Conservation (phyloP, 768 basidiomycete genomes). For the Suillus paluster region DNA sequence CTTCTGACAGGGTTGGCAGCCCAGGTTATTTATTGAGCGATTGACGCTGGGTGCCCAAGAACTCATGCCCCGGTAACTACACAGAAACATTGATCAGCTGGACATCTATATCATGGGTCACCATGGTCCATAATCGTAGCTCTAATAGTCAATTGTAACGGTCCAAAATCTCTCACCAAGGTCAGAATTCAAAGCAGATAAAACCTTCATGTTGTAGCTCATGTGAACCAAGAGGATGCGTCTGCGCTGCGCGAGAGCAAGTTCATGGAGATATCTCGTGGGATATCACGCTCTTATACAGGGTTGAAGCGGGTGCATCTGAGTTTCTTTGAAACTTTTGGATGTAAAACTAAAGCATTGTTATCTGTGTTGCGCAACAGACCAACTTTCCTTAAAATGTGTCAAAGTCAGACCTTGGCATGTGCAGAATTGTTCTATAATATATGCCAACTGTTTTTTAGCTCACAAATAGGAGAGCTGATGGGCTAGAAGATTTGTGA, state of each 20-base stretch:
- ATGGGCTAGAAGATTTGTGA: too few species aligned
- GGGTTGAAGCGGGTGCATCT: constrained; percentile 73
- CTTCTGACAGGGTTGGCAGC: constrained; percentile 55
- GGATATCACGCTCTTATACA: constrained; percentile 83
- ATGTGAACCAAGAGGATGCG: constrained; percentile 64
- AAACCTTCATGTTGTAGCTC: constrained; percentile 95
- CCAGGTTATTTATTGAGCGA: constrained; percentile 58
- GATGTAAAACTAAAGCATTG: constrained; percentile 91
- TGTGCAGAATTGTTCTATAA: too few species aligned
- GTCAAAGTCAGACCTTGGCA: too few species aligned
- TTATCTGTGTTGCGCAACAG: constrained; percentile 95
- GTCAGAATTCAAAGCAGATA: constrained; percentile 75
- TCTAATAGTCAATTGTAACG: neutral
- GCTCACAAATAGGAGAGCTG: too few species aligned
- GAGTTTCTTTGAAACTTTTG: constrained; percentile 7
- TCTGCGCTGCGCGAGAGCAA: constrained; percentile 50
- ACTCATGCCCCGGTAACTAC: constrained; percentile 70
- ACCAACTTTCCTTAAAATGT: too few species aligned
- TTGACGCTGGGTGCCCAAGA: constrained; percentile 79
- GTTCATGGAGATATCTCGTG: too few species aligned
- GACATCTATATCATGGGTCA: constrained; percentile 53
- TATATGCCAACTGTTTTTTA: too few species aligned
- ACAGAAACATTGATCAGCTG: constrained; percentile 78
- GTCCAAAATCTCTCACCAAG: constrained; percentile 52
- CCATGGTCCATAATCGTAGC: too few species aligned